These are phyloP conservation scores for Penicillium atrosanguineum DNA, from an alignment of 495 filamentous ascomycete species.

Conservation along the genomic window DNA sequence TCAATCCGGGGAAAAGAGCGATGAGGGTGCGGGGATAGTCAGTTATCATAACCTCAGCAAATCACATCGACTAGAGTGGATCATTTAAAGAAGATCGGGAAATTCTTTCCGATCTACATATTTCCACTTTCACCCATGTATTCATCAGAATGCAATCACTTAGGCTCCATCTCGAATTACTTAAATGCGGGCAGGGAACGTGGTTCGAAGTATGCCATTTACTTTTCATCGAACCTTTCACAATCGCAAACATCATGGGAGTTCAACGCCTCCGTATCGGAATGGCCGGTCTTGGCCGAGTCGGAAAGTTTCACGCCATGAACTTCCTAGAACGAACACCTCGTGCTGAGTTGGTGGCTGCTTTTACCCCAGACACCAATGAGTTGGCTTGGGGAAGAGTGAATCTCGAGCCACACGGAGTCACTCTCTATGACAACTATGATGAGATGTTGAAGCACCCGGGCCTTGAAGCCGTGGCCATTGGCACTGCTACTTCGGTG, in stretches of 20 bases:
- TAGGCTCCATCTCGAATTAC: not conserved
- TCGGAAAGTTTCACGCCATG: constrained; percentile 49
- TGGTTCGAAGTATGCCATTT: too few species aligned
- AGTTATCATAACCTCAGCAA: too few species aligned
- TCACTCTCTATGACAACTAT: constrained; percentile 41
- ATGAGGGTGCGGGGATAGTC: constrained; percentile 1
- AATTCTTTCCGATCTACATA: constrained; percentile 20
- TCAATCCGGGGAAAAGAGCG: constrained; percentile 3
- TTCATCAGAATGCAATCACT: not conserved
- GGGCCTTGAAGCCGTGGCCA: constrained; percentile 47
- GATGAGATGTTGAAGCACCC: constrained; percentile 49
- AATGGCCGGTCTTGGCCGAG: constrained; percentile 47
- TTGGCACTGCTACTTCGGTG: constrained; percentile 44
- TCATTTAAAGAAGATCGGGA: constrained; percentile 4
- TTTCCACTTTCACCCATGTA: not conserved
- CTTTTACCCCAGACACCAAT: constrained; percentile 35
- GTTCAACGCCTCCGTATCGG: constrained; percentile 36
- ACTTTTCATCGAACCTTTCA: constrained; percentile 1
- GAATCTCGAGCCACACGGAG: constrained; percentile 37
- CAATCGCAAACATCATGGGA: constrained; percentile 24
- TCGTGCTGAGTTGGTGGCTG: constrained; percentile 49
- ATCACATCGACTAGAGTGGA: too few species aligned
- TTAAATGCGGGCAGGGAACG: not conserved
- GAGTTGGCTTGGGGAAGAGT: constrained; percentile 44
- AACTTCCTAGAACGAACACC: constrained; percentile 43